Percentiles rank a stretch among this genome's conserved stretches.
These are phyloP conservation scores for Chaetomiaceae sp. DNA, from an alignment of 2,329 filamentous ascomycete genomes.

Conservation along the genomic window DNA sequence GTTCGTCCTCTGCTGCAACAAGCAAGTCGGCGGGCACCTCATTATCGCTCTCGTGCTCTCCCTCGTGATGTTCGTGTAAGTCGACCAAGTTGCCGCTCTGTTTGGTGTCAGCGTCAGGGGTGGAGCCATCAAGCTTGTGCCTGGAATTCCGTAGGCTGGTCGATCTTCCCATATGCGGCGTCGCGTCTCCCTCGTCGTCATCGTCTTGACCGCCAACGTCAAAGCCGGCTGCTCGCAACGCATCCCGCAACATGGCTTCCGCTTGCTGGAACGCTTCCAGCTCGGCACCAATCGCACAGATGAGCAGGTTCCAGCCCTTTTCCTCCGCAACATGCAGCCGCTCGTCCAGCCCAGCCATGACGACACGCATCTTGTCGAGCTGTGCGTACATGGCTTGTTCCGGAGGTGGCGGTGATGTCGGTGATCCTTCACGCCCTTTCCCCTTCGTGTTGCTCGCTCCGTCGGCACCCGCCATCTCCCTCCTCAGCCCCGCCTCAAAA, in stretches of 20 bases:
- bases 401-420: slow-evolving; percentile 13
- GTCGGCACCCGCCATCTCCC: slow-evolving; percentile 40
- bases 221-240: slow-evolving; percentile 28
- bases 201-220: slow-evolving; percentile 14
- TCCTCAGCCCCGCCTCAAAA: slow-evolving; percentile 60
- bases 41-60: slow-evolving; percentile 30
- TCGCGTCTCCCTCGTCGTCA: slow-evolving; percentile 10
- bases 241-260: slow-evolving; percentile 26
- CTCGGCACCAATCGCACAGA: slow-evolving; percentile 67
- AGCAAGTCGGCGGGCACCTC: slow-evolving; percentile 49
- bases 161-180: slow-evolving; percentile 21
- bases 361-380: slow-evolving; percentile 49
- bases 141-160: slow-evolving; percentile 7
- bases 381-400: slow-evolving; percentile 40
- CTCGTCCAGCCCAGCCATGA: slow-evolving; percentile 50
- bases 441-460: slow-evolving; percentile 21
- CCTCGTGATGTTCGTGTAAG: slow-evolving; percentile 25
- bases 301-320: slow-evolving; percentile 65
- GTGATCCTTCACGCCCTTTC: slow-evolving; percentile 24
- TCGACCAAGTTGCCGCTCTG: slow-evolving; percentile 29
- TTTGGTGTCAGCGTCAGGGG: not conserved
- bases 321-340: slow-evolving; percentile 50
- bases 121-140: not conserved
- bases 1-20: slow-evolving; percentile 35
- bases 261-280: slow-evolving; percentile 32